Evolutionary conservation across 495 filamentous ascomycete species (phyloP), one percentile per base, ranked within the genome.

Genomic region (Aspergillus nidulans): DNA sequence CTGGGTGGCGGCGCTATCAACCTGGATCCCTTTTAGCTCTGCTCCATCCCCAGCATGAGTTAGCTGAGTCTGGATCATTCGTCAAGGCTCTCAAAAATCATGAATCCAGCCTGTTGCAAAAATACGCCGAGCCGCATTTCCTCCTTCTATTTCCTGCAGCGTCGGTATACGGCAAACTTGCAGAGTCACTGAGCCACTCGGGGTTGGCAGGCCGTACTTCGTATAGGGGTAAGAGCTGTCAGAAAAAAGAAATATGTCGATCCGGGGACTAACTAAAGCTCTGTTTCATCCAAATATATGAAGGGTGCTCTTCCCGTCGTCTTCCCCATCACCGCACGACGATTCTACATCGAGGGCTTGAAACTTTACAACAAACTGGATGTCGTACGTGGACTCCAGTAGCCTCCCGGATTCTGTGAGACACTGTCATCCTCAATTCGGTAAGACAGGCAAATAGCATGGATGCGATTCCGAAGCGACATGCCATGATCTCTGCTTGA

Each of bases 1-100:
- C 30, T 49, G 40, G 56, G 62, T 64, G 62, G 62, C 58, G 62
- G 34, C 62, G 55, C 62, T 64, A 61, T 64, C 52, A 49, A 21
- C 28, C 25, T 39, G 4, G 4, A 10, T 5, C 26, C n/a, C 36
- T 18, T 54, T 52, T 57, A 61, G 56, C 54, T 63, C 47, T 52
- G 52, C 30, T 34, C 30, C 30, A 34, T 34, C 19, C 21, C 39
- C 39, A 41, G 39, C 39, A 3, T 18, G 16, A 21, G 39, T 18
- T 41, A 41, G 39, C 39, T 41, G 39, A 41, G 18, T 13, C 19
- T 41, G 39, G 39, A 15, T 28, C 26, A 28, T 34, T 34, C 30
- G 9, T 34, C 30, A 13, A 12, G 6, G 2, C 9, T 34, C 9
- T 10, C 8, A 34, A 12, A 12, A 3, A 34, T 34, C 15, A 10